Evolutionary conservation across 805 yeast genomes (phyloP), one percentile per base, ranked within the genome.

Genomic region (Debaryomyces maramus): DNA sequence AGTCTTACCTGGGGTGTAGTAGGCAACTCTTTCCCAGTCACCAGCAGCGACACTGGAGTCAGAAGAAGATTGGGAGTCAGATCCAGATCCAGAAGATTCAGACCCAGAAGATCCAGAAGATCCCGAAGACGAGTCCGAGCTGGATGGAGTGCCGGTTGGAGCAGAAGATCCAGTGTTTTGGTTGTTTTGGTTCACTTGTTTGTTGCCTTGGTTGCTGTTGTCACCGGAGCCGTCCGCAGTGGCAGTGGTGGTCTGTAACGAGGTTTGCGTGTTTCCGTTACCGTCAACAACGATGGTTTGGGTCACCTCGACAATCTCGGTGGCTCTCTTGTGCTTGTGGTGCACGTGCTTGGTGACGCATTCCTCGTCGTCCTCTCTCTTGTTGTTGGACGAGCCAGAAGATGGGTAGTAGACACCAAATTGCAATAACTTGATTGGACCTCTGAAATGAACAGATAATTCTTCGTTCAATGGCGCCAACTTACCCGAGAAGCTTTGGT

Each of bases 371-470:
- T 44, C 60, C 28, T 61, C 73, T 45, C 67, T 73, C 61, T 74
- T 74, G 55, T 70, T 73, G 38, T 63, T 45, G 20, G 66, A 46
- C 29, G 72, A 54, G 31, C 71, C 53, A n/a, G 73, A 50, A 18
- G 77, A 58, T 48, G 88, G 90, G 56, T 83, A 81, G 75, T 90
- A 93, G 40, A 88, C 97, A 64, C 90, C 97, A 59, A 93, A 88
- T 68, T 88, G 88, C 57, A 73, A 68, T 60, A 88, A 78, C 60
- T 78, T 75, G 52, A 88, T 58, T 26, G 96, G 96, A 54, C 96
- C 96, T 73, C 96, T 83, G 74, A 88, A 85, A 65, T 88, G 96
- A 44, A 88, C 81, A 24, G 95, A 82, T 46, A 88, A 69, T 65
- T 88, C 96, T 72, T 88, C 93, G 63, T 87, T 84, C 47, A 88